A percentile compares a stretch with the other conserved stretches of the same genome.
Evolutionary conservation across 129 eudicot species (phyloP).

Genomic region (Scalesia atractyloides): DNA sequence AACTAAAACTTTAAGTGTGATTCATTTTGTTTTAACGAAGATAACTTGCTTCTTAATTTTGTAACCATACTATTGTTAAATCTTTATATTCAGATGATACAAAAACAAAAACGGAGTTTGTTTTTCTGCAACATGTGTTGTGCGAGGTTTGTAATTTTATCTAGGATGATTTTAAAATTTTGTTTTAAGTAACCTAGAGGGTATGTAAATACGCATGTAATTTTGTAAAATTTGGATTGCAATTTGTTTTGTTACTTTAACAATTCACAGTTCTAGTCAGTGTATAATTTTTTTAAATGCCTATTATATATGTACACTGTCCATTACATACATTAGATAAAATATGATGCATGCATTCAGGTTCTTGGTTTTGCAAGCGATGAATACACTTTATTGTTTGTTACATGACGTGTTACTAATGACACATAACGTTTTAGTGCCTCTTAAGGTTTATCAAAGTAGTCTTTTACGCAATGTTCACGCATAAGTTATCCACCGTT

Average conservation of each 20-base stretch:
- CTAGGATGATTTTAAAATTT: too few species aligned
- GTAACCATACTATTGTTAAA: too few species aligned
- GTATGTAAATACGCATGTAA: background rate
- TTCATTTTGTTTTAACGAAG: too few species aligned
- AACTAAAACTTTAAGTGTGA: too few species aligned
- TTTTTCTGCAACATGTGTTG: too few species aligned
- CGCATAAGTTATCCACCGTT: background rate
- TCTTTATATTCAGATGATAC: too few species aligned
- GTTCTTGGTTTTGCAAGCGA: slow-evolving; percentile 1
- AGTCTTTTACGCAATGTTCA: background rate
- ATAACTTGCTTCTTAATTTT: too few species aligned
- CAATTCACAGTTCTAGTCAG: too few species aligned
- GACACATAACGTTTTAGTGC: slow-evolving; percentile 9
- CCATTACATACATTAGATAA: background rate
- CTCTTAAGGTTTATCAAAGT: background rate
- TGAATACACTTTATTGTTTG: slow-evolving; percentile 1
- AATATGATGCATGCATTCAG: background rate
- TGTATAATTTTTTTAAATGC: background rate
- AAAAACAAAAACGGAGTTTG: too few species aligned
- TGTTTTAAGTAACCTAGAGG: too few species aligned
- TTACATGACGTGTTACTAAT: slow-evolving; percentile 11
- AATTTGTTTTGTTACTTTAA: slow-evolving; percentile 6
- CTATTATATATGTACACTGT: background rate
- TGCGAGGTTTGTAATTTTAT: too few species aligned
- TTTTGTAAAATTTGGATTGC: background rate